A percentile compares a stretch with the other conserved stretches of the same genome.
Conservation (phyloP, 495 filamentous ascomycete species). For the Aspergillus funiculosus region DNA sequence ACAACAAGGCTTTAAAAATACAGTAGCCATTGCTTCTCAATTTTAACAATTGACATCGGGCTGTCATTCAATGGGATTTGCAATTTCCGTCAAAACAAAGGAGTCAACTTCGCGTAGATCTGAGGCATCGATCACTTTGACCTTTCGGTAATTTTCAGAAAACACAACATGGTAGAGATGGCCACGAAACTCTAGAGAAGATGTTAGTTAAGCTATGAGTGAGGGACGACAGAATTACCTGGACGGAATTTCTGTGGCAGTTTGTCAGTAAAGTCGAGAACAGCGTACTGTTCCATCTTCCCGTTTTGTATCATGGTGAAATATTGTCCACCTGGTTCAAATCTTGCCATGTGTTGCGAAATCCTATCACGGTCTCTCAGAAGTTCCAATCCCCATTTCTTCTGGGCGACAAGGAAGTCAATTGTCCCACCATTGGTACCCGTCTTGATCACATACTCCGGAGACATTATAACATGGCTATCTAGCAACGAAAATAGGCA, state of each 20-base stretch:
- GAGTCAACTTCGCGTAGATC: slow-evolving; percentile 10
- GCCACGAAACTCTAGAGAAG: slow-evolving; percentile 14
- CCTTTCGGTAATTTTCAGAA: slow-evolving; percentile 16
- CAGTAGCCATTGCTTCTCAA: neutral
- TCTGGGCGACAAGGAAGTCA: slow-evolving; percentile 19
- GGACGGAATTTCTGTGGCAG: slow-evolving; percentile 15
- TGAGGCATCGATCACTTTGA: slow-evolving; percentile 16
- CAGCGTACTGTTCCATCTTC: slow-evolving; percentile 22
- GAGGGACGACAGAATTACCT: slow-evolving; percentile 15
- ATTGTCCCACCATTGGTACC: slow-evolving; percentile 18
- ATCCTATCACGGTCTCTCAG: slow-evolving; percentile 19
- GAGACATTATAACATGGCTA: slow-evolving; percentile 20
- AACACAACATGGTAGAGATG: slow-evolving; percentile 20
- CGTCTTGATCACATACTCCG: slow-evolving; percentile 18
- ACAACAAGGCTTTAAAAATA: neutral
- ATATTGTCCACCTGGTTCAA: slow-evolving; percentile 18
- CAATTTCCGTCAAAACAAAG: slow-evolving; percentile 14
- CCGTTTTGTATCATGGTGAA: slow-evolving; percentile 15
- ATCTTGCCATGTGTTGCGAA: slow-evolving; percentile 18
- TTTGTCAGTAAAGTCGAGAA: slow-evolving; percentile 19
- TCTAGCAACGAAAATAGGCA: slow-evolving; percentile 17
- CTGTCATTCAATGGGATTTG: slow-evolving; percentile 3
- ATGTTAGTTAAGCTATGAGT: slow-evolving; percentile 17
- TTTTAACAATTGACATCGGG: slow-evolving; percentile 1
- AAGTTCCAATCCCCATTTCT: slow-evolving; percentile 23